Evolutionary conservation across 2,329 filamentous ascomycete species (phyloP).

Genomic region (Ophiostoma sp.): DNA sequence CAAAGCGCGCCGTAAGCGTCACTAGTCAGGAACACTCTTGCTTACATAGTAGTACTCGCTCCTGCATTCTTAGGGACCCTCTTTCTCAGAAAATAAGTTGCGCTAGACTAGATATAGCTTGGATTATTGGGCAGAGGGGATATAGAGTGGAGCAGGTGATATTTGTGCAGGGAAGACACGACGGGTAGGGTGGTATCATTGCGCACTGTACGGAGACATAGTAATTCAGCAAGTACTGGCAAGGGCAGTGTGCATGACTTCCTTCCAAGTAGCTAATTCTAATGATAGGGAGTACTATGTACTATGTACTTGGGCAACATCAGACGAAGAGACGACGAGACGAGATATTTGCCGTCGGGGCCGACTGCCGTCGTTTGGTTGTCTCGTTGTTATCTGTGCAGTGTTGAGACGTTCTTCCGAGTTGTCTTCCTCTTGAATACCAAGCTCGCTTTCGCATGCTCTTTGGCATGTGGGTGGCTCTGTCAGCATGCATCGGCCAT

Average conservation of each 20-base stretch:
- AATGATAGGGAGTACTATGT: neutral
- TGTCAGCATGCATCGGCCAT: slow-evolving; percentile 7
- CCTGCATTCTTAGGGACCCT: slow-evolving; percentile 1
- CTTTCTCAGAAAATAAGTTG: neutral
- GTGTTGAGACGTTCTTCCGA: neutral
- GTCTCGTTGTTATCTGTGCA: neutral
- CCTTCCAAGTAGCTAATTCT: neutral
- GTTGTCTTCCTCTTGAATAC: neutral
- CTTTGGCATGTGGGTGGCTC: neutral
- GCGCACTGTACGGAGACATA: neutral
- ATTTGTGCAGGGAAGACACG: neutral
- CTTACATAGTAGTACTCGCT: too few relatives aligned
- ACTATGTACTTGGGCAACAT: neutral
- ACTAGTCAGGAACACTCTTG: slow-evolving; percentile 18
- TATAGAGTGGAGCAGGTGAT: neutral
- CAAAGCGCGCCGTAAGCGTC: neutral
- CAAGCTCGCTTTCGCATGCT: neutral
- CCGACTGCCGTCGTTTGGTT: neutral
- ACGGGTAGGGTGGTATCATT: slow-evolving; percentile 7
- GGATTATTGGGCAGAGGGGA: neutral
- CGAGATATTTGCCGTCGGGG: too few relatives aligned
- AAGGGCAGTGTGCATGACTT: neutral
- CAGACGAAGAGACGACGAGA: neutral
- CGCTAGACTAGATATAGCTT: neutral
- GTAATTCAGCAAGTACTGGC: neutral